Percentiles rank a stretch among this genome's conserved stretches.
Conservation (phyloP, 2,329 filamentous ascomycete genomes). For the Hypomyces perniciosus region DNA sequence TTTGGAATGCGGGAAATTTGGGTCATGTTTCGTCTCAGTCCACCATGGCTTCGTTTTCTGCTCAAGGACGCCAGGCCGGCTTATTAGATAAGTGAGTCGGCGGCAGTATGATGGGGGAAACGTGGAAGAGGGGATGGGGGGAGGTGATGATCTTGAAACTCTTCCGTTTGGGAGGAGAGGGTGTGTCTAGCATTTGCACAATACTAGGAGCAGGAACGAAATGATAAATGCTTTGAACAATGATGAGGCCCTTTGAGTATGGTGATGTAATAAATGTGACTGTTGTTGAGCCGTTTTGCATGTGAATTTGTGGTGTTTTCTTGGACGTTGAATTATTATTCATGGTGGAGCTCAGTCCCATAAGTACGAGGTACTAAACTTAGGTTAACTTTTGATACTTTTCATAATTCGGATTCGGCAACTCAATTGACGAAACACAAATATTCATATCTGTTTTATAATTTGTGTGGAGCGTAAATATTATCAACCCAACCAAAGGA, state of each 20-base stretch:
- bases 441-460: no score
- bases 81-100: conserved; percentile 14
- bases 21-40: conserved; percentile 1
- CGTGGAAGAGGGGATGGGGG: conserved; percentile 11
- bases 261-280: background rate
- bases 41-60: conserved; percentile 7
- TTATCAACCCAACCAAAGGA: no score
- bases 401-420: no score
- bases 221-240: conserved; percentile 25
- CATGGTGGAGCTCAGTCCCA: background rate
- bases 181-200: conserved; percentile 31
- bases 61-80: conserved; percentile 15
- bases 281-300: background rate
- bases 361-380: no score
- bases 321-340: background rate
- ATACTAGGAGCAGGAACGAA: conserved; percentile 32
- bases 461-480: no score
- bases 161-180: conserved; percentile 21
- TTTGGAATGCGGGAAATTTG: background rate
- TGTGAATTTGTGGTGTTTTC: background rate
- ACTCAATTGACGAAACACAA: no score
- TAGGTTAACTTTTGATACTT: no score
- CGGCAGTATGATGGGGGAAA: conserved; percentile 10
- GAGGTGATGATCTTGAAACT: conserved; percentile 18
- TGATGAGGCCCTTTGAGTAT: background rate